These are phyloP conservation scores for Coemansia sp. DNA, from an alignment of 192 early-diverging fungal species.

Conservation along the genomic window DNA sequence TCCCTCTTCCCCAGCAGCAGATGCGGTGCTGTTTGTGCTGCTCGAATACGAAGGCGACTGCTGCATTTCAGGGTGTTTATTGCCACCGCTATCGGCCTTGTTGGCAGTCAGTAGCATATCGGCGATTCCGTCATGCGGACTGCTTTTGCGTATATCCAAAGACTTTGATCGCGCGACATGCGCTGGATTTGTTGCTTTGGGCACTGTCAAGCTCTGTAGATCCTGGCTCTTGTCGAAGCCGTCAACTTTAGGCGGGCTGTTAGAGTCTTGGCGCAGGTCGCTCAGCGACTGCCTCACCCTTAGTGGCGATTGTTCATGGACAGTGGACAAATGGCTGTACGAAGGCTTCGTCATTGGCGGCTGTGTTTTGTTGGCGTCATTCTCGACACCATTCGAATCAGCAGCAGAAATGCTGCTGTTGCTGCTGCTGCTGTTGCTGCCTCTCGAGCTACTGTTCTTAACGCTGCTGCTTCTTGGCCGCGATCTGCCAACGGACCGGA, in stretches of 20 bases:
- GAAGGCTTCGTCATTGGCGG: background rate
- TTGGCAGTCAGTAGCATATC: background rate
- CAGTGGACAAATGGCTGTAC: background rate
- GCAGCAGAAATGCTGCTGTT: background rate
- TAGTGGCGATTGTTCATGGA: conserved; percentile 18
- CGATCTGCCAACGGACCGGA: background rate
- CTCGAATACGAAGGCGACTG: background rate
- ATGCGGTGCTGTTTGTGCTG: conserved; percentile 1
- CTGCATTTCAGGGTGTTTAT: background rate
- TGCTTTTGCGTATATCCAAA: conserved; percentile 7
- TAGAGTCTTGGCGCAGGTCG: conserved; percentile 15
- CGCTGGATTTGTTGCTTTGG: background rate
- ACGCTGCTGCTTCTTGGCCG: background rate
- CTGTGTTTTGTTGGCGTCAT: background rate
- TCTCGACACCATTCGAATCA: background rate
- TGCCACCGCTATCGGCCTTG: background rate
- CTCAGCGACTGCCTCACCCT: conserved; percentile 20
- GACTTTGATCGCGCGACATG: conserved; percentile 20
- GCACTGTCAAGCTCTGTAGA: background rate
- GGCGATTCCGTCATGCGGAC: background rate
- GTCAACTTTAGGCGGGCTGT: background rate
- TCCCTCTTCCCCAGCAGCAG: background rate
- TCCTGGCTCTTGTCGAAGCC: conserved; percentile 2
- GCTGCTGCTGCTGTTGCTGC: conserved; percentile 2
- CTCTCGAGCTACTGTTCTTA: conserved; percentile 1